Evolutionary conservation across 2,329 filamentous ascomycete species (phyloP), one percentile per base, ranked within the genome.

Genomic region (Seiridium unicorne): DNA sequence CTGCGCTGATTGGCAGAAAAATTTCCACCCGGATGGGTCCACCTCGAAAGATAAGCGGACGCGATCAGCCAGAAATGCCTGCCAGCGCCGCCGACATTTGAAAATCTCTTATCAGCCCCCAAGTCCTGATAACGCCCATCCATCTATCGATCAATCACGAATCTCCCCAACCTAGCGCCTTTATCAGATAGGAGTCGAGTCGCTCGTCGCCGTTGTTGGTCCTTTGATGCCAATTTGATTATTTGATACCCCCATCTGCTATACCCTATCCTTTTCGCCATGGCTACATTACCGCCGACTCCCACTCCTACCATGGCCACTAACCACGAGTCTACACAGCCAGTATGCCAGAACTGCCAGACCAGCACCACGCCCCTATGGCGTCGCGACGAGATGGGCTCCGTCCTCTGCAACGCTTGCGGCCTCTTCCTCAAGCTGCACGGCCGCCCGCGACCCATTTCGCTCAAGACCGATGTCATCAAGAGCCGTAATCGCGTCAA

Each of bases 401-500:
- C 93, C 1, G 94, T 99, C 44, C 89, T 99, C 57, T 99, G 95
- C 87, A 99, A 99, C 79, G 95, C 95, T 71, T 99, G 95, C 77
- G 95, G 95, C 62, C 85, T 99, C 60, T 99, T 98, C 77, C 85
- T 98, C 70, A 99, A 99, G 84, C 84, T 99, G 67, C 95, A 99
- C 74, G 93, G 93, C 65, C 90, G 93, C 34, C 88, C 95, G 62
- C 89, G 95, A 60, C 95, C 95, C 67, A 97, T 97, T 74, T 96
- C 92, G 69, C 85, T 99, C 69, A 99, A 99, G 84, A 98, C 95
- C 54, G 95, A 99, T 81, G 94, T 98, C 67, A 99, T 99, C 81
- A 99, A 99, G 83, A 97, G 93, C 81, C 92, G 95, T 71, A 99
- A 99, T 78, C 89, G 95, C 65, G 94, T 98, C 68, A 98, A 98